Base-by-base conservation (phyloP, 352 stramenopile species). In the Globisporangium echinulatum region DNA sequence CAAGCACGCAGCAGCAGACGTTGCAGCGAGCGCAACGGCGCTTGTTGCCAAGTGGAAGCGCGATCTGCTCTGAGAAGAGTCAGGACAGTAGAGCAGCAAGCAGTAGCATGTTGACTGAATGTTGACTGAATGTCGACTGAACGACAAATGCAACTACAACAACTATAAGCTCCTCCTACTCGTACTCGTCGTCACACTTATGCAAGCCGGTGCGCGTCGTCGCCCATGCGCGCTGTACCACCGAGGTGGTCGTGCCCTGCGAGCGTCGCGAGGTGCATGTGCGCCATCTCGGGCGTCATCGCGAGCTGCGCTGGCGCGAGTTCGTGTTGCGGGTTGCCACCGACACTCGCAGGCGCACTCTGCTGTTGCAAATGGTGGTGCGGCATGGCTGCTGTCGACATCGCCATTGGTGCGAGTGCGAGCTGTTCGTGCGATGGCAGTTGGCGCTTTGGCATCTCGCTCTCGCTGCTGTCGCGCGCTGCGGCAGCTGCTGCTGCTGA, bases 41-140 rank as follows among this genome's bases (percentile, higher is more conserved):
- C 71, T 95, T 19, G 82, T 93, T 14, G 77, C 82, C 56, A 86
- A 90, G 68, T 95, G 85, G 83, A 95, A 95, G 63, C 91, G 91
- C 38, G 78, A 89, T 50, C 62, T 92, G 72, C 69, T 92, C 62
- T 92, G 62, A 44, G 39, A 7, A 25, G 25, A 25, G 25, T 25
- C 25, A 25, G 25, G 25, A 25, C 25, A 25, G 25, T 25, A 25
- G 25, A 25, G 25, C 25, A 25, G 25, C 25, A 25, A 25, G 25
- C 25, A 25, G 25, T 25, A 25, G 25, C 25, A 25, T 2, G 25
- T 25, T 25, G 25, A 25, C 25, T 25, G 25, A 1, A 25, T 2
- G 25, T 25, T 2, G 25, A 25, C 2, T 2, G 25, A 3, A 25
- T 25, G 25, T 25, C 2, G 25, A 25, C 25, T 25, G 25, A 25